Evolutionary conservation across 805 yeast species (phyloP), one percentile per base, ranked within the genome.

Genomic region (Kurtzmaniella cleridarum): DNA sequence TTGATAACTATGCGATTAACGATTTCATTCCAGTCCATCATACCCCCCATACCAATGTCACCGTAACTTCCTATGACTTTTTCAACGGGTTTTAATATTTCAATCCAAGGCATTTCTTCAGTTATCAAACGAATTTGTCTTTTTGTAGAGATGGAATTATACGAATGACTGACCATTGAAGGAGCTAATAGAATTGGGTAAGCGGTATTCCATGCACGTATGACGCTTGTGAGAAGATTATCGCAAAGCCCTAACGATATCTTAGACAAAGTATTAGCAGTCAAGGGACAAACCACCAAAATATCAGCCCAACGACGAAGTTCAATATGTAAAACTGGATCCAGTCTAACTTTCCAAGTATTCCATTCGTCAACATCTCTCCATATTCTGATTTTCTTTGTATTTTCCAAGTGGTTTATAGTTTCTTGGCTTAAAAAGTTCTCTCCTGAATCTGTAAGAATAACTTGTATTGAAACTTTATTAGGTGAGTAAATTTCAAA

Each of bases 11-110:
- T 73, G 50, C 80, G 79, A 55, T 89, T 95, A 14, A 89, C 96
- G 50, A 93, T 83, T 58, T 90, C 97, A 57, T 87, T 84, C 79
- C 95, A 88, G 51, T 93, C 98, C 82, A 90, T 84, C 98, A 93
- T 93, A 39, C 98, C 98, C 35, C 98, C 98, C 88, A 93, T 84
- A n/a, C 98, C 98, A 41, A 93, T 89, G 51, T 91, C 98, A 44
- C 98, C 98, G 65, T 90, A 88, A 31, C 87, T 76, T 41, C 95
- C 88, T 54, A 84, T 79, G 5, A 91, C 95, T 60, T 91, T 91
- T 60, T 91, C 98, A 17, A 89, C 88, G 0, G 98, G 98, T 57
- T 82, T 84, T 55, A 93, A 72, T n/a, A 91, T 79, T 48, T 88
- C 95, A 45, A 91, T 82, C 91, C 95, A 91, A 27, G 91, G 87